These are phyloP conservation scores for Citrus sp. DNA, from an alignment of 345 rosid genomes.

Conservation along the genomic window DNA sequence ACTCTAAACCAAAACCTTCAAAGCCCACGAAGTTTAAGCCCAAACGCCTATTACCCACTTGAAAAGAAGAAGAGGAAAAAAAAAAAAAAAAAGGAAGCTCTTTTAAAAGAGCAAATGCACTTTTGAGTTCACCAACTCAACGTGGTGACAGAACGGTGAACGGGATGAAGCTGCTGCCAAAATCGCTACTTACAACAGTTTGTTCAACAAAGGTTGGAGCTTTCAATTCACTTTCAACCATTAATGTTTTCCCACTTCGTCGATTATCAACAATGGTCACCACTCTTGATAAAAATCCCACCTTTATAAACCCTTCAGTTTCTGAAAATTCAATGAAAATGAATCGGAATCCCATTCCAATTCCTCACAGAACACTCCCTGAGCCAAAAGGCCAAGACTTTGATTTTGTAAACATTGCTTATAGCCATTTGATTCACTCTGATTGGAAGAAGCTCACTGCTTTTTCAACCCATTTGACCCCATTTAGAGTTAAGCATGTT, in stretches of 20 bases:
- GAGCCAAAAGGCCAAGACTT: constrained; percentile 74
- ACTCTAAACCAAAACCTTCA: too few species aligned
- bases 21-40: too few species aligned
- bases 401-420: constrained; percentile 74
- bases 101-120: too few species aligned
- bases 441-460: constrained; percentile 66
- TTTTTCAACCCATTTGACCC: constrained; percentile 39
- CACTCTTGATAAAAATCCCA: constrained; percentile 2
- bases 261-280: constrained; percentile 31
- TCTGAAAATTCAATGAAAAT: constrained; percentile 18
- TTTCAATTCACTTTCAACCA: not conserved
- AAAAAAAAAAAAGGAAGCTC: too few species aligned
- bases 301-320: constrained; percentile 4
- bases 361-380: constrained; percentile 64
- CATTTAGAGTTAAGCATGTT: constrained; percentile 57
- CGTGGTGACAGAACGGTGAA: too few species aligned
- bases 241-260: constrained; percentile 13
- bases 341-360: constrained; percentile 41
- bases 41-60: too few species aligned
- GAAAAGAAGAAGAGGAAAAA: too few species aligned
- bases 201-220: not conserved
- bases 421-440: constrained; percentile 79
- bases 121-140: too few species aligned
- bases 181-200: not conserved
- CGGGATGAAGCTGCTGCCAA: not conserved